Base-by-base conservation (phyloP, 768 basidiomycete species). In the Boletus insuetus region DNA sequence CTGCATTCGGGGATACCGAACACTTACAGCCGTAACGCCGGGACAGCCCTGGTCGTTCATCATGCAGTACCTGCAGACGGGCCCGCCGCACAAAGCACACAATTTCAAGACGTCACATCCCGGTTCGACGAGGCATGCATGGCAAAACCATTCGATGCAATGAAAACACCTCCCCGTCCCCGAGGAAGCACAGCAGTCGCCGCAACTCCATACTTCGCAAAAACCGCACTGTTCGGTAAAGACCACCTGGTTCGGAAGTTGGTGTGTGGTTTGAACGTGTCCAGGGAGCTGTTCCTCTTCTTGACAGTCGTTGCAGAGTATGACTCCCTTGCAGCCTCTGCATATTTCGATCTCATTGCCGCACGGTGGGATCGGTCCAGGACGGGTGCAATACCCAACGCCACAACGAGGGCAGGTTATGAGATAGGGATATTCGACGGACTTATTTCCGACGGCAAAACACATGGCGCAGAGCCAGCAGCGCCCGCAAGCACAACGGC, bases 341-440 rank as follows among this genome's bases (percentile, higher is more conserved):
- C 64, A 63, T 0, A 46, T 4, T 0, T 52, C 53, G 5, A 55
- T 51, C 13, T 11, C 10, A 16, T 17, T 3, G 6, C 1, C 4
- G 47, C 60, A 56, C 3, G 6, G 1, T 6, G 1, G 0, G 0
- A 8, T 9, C 4, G 8, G 3, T 26, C 3, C 4, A 1, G 8
- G 17, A 1, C 6, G 8, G 8, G 44, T 52, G 49, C 60, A 64
- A 16, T 59, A 59, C 38, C 29, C 1, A 3, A 49, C 44, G 16
- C 49, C 51, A n/a, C 62, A 62, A 9, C 64, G 49, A 31, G 64
- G 58, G n/a, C 61, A 64, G 26, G 50, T 39, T 26, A 63, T 24
- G 16, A 54, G 12, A 9, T 8, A 7, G 38, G 53, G 61, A 38
- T 41, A 34, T 2, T 1, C 6, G 16, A 1, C 2, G 3, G 35